phyloP scores from a whole-genome alignment of 2,329 filamentous ascomycete genomes.

The Xylariaceae sp. region DNA sequence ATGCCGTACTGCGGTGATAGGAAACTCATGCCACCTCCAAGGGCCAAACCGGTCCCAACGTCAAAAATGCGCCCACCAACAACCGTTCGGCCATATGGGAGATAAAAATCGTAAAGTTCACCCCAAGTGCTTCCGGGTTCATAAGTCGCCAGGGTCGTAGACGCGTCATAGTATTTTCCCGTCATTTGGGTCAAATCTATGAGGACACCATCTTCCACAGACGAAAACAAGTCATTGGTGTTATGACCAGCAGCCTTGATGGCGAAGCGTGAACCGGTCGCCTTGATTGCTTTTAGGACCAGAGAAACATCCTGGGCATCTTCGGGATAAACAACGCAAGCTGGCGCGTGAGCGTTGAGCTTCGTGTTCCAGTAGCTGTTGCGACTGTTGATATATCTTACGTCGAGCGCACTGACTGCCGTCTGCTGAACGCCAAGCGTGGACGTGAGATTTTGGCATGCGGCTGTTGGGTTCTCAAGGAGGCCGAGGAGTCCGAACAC shows the following conservation, averaged over 20 bases:
- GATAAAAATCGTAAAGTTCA: conserved; percentile 21
- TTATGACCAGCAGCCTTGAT: conserved; percentile 22
- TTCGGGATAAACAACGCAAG: conserved; percentile 21
- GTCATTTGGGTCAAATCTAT: conserved; percentile 23
- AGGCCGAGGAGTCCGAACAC: background rate
- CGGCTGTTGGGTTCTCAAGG: conserved; percentile 2
- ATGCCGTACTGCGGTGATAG: conserved; percentile 26
- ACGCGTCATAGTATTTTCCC: conserved; percentile 11
- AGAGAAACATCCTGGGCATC: conserved; percentile 19
- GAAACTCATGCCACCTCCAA: conserved; percentile 24
- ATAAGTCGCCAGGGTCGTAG: conserved; percentile 23
- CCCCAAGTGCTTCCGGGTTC: conserved; percentile 24
- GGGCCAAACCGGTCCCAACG: conserved; percentile 19
- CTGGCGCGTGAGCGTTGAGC: conserved; percentile 7
- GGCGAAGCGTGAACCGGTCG: conserved; percentile 10
- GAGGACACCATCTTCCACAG: conserved; percentile 19
- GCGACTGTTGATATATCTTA: conserved; percentile 16
- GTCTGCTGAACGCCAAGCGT: background rate
- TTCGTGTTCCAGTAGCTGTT: conserved; percentile 21
- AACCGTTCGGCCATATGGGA: conserved; percentile 13
- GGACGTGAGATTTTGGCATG: conserved; percentile 4
- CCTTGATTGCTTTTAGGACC: conserved; percentile 5
- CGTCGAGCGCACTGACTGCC: background rate
- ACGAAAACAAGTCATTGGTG: conserved; percentile 19
- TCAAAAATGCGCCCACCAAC: conserved; percentile 22